Evolutionary conservation across 2,329 filamentous ascomycete genomes (phyloP).

Genomic region (Neopestalotiopsis rosae): DNA sequence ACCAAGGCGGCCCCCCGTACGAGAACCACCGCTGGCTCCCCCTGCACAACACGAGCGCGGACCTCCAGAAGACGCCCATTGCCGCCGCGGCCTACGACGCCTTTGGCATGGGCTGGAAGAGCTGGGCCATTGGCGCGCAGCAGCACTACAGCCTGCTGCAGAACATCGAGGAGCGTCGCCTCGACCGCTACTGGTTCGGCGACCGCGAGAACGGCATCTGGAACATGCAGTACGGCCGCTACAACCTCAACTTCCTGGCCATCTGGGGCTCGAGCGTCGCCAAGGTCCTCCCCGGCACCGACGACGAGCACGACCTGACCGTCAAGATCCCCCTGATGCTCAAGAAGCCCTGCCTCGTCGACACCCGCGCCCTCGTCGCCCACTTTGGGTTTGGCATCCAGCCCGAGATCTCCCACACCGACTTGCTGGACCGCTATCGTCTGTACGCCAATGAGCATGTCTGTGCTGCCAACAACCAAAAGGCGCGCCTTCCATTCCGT

Average conservation of each 20-base stretch:
- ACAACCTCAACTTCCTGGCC: conserved; percentile 60
- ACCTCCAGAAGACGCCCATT: conserved; percentile 52
- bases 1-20: conserved; percentile 35
- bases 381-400: conserved; percentile 57
- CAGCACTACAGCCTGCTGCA: conserved; percentile 54
- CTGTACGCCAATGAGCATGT: conserved; percentile 58
- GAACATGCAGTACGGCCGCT: conserved; percentile 53
- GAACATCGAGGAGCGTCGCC: conserved; percentile 52
- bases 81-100: conserved; percentile 36
- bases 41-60: conserved; percentile 43
- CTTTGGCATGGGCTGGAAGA: conserved; percentile 47
- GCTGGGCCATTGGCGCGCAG: conserved; percentile 57
- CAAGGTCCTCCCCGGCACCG: conserved; percentile 47
- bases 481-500: conserved; percentile 14
- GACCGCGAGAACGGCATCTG: conserved; percentile 41
- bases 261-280: conserved; percentile 58
- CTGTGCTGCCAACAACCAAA: conserved; percentile 40
- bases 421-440: conserved; percentile 58
- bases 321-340: conserved; percentile 44
- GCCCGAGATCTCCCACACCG: conserved; percentile 52
- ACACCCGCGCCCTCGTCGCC: conserved; percentile 57
- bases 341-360: conserved; percentile 51
- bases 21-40: conserved; percentile 57
- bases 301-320: conserved; percentile 53
- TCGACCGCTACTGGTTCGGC: conserved; percentile 54